Percentiles rank a stretch among this genome's conserved stretches.
phyloP scores from a whole-genome alignment of 2,329 filamentous ascomycete species.

The Colletotrichum eleusines region DNA sequence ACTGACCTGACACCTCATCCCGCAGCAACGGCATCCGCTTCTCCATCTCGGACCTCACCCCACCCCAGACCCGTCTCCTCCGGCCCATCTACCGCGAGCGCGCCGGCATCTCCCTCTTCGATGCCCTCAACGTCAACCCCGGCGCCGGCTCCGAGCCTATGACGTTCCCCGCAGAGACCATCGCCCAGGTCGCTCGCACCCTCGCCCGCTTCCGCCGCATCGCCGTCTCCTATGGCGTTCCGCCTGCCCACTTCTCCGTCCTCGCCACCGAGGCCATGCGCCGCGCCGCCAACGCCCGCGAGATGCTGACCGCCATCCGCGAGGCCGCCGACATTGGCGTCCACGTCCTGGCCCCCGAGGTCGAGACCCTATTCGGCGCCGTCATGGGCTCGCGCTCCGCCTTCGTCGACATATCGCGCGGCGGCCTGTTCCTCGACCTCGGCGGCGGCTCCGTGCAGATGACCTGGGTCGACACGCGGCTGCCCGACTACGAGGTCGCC shows the following conservation, averaged over 20 bases:
- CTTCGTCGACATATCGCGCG: constrained; percentile 69
- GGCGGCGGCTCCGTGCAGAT: constrained; percentile 79
- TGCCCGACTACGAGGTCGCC: constrained; percentile 61
- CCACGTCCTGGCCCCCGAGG: constrained; percentile 78
- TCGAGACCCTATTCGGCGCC: constrained; percentile 86
- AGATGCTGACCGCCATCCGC: constrained; percentile 75
- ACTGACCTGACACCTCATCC: constrained; percentile 24
- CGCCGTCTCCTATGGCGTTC: constrained; percentile 78
- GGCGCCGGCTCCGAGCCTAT: constrained; percentile 46
- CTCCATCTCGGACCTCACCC: constrained; percentile 85
- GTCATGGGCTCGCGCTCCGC: constrained; percentile 82
- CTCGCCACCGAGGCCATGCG: constrained; percentile 92
- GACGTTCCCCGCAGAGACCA: constrained; percentile 66
- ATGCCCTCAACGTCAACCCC: constrained; percentile 73
- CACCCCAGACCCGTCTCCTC: constrained; percentile 77
- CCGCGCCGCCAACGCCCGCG: constrained; percentile 78
- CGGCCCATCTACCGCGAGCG: constrained; percentile 83
- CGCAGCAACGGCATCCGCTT: constrained; percentile 91
- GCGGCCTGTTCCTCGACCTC: constrained; percentile 87
- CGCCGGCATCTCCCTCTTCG: constrained; percentile 86
- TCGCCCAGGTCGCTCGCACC: constrained; percentile 73
- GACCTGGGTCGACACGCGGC: constrained; percentile 69
- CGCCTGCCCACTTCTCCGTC: constrained; percentile 73
- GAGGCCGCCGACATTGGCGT: constrained; percentile 73
- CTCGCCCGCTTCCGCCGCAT: constrained; percentile 78